Evolutionary conservation across 306 rosid species (phyloP), one percentile per base, ranked within the genome.

Genomic region (Sicyos edulis): DNA sequence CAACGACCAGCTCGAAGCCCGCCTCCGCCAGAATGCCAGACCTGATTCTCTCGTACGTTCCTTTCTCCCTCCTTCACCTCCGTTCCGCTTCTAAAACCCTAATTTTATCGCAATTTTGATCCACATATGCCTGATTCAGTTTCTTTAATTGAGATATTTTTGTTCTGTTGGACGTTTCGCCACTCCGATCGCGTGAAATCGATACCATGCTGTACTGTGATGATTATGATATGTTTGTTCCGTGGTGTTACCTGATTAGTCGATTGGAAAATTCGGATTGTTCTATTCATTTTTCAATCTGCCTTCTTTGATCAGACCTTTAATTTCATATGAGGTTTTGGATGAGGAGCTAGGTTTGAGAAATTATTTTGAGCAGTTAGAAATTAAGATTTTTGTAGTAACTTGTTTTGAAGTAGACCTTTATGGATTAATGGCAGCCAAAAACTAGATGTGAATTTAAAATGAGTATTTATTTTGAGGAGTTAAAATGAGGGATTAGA

Each of bases 21-120:
- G 82, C 14, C 98, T 92, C 75, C 98, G 96, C 74, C 83, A 77
- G 64, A 85, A 71, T 47, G 90, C 96, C 29, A 91, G 98, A 44
- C 93, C 95, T 44, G 97, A 93, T n/a, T 70, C 98, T 37, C 50
- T 77, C 74, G 96, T 82, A 83, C 29, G 59, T 53, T 20, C 8
- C 15, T 21, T 0, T 15, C 16, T 17, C 29, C 32, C 20, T 8
- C 50, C 40, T 34, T 37, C 6, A 0, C 4, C 10, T 72, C 54
- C 4, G 14, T 55, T 69, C 54, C 21, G 14, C 56, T 69, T 40
- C 32, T 47, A 42, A 65, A 55, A 32, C 19, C 14, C 50, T 21
- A n/a, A 26, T 74, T 8, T 59, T n/a, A 4, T 22, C 2, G n/a
- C 53, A 67, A 13, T 55, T 34, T 50, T 74, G 17, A 19, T 74